Conservation (phyloP, 495 filamentous ascomycete genomes). For the Penicillium canescens region DNA sequence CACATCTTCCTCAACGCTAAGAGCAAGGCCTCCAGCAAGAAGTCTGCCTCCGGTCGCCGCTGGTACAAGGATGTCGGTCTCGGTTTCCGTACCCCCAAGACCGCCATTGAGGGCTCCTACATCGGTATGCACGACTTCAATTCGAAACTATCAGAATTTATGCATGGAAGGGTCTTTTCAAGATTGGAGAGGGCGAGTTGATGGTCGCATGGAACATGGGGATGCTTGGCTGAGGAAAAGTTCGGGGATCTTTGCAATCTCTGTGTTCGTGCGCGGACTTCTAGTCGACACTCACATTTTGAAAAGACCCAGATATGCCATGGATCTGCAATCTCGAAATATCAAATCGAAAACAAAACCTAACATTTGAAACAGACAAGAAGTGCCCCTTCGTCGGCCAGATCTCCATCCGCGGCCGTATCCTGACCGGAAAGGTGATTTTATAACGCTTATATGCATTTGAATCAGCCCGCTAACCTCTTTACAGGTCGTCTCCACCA, state of each 20-base stretch:
- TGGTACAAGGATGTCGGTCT: conserved; percentile 99
- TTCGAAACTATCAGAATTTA: conserved; percentile 16
- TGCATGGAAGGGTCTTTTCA: conserved; percentile 23
- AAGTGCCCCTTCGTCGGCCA: conserved; percentile 99
- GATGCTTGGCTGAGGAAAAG: background rate
- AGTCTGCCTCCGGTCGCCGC: conserved; percentile 85
- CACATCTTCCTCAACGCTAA: conserved; percentile 98
- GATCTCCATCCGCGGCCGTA: conserved; percentile 99
- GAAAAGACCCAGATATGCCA: conserved; percentile 12
- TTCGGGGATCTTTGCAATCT: background rate
- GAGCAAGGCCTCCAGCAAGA: conserved; percentile 80
- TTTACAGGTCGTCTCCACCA: conserved; percentile 71
- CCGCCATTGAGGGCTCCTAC: conserved; percentile 95
- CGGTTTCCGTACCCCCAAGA: conserved; percentile 97
- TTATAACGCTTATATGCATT: too few species aligned
- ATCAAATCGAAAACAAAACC: conserved; percentile 5
- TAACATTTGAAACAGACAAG: conserved; percentile 74
- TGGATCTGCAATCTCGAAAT: conserved; percentile 10
- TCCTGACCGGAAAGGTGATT: conserved; percentile 90
- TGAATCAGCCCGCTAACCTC: too few species aligned
- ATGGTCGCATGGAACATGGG: conserved; percentile 7
- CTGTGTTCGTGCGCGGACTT: background rate
- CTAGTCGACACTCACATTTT: background rate
- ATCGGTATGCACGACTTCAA: conserved; percentile 76
- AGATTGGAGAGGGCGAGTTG: conserved; percentile 21